phyloP scores from a whole-genome alignment of 352 stramenopile genomes.

The Phytophthora niederhauseri region DNA sequence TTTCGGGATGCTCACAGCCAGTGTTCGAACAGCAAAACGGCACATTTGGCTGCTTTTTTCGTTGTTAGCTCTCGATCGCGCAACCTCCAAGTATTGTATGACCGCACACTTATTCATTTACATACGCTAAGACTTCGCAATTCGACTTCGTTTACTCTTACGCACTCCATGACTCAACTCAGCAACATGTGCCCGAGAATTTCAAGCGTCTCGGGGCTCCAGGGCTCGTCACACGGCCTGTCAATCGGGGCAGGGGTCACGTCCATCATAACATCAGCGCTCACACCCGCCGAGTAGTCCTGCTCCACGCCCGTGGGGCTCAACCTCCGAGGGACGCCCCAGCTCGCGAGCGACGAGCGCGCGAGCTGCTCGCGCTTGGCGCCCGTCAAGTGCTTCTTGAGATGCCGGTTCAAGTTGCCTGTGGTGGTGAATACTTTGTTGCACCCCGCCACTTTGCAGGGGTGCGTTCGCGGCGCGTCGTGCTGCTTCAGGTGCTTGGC shows the following conservation, averaged over 20 bases:
- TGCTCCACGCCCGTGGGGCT: constrained; percentile 29
- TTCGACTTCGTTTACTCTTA: neutral
- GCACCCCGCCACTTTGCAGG: constrained; percentile 36
- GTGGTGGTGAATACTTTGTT: constrained; percentile 67
- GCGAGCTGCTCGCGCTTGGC: constrained; percentile 22
- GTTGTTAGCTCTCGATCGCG: constrained; percentile 11
- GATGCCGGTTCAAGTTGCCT: constrained; percentile 62
- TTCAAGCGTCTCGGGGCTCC: constrained; percentile 41
- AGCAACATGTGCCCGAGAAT: constrained; percentile 43
- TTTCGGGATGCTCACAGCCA: constrained; percentile 1
- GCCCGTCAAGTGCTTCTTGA: constrained; percentile 38
- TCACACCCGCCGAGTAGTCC: constrained; percentile 4
- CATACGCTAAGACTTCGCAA: neutral
- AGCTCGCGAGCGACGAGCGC: constrained; percentile 12
- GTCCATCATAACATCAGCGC: constrained; percentile 8
- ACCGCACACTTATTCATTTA: constrained; percentile 2
- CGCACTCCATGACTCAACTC: constrained; percentile 23
- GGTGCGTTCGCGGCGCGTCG: constrained; percentile 30
- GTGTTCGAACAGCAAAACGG: constrained; percentile 35
- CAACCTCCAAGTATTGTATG: neutral
- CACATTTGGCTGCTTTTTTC: neutral
- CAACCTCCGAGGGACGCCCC: constrained; percentile 5
- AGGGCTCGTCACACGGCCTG: constrained; percentile 32
- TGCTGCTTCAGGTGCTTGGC: constrained; percentile 58
- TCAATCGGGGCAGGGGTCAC: constrained; percentile 31